Base-by-base conservation (phyloP, 805 yeast genomes). In the Yamadazyma sp. region DNA sequence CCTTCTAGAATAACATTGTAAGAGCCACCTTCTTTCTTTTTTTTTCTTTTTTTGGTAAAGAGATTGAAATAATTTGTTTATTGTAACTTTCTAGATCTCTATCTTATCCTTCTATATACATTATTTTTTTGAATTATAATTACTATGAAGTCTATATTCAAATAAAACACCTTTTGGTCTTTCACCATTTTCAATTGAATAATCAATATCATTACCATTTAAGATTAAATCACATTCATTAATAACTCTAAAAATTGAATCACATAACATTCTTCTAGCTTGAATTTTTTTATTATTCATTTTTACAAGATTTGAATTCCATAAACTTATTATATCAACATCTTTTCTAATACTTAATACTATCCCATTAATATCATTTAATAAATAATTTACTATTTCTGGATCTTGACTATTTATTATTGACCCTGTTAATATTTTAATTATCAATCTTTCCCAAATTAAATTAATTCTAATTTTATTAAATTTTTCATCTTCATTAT, bases 301-400 rank as follows among this genome's bases (percentile, higher is more conserved):
- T 33, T 63, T 62, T 27, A 11, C 23, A 5, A 65, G 48, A 47
- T 74, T 73, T 14, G 73, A 66, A 56, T 78, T 80, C 87, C 87
- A 80, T 31, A 80, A 64, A 38, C 76, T 63, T 35, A 80, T 62
- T 23, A 77, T 70, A 45, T 75, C 79, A 41, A 77, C 83, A 41
- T 76, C 81, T 23, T 70, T 67, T 31, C 84, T 67, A 11, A 76
- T 72, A 50, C 80, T 72, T 35, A 80, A 62, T 13, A 76, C 82
- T 22, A 79, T 51, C 7, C 87, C 87, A 35, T 73, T 66, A 14
- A 81, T 72, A 50, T 76, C 81, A 41, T 67, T 62, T 43, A 67
- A 52, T 12, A 73, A 47, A n/a, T 59, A 48, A 7, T 63, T 62
- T 33, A 59, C 65, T 40, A 58, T 52, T 27, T 58, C 66, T 33